Conservation (phyloP, 176 grass and related monocot genomes). For the Canna indica region DNA sequence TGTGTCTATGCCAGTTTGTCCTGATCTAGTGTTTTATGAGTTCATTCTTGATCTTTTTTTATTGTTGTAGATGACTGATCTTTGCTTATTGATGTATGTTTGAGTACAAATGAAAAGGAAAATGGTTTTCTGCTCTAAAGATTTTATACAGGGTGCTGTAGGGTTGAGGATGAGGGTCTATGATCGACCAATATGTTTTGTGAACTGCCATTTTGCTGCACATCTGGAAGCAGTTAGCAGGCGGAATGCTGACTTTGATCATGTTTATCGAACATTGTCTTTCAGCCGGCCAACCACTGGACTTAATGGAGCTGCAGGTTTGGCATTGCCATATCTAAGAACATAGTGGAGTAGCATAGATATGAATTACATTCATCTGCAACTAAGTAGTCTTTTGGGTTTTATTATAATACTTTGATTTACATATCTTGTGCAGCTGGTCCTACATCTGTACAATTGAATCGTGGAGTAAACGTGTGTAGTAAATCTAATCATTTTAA, state of each 20-base stretch:
- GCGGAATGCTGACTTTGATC: constrained; percentile 90
- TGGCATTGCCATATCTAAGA: constrained; percentile 5
- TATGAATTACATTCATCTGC: not conserved
- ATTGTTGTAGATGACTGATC: not conserved
- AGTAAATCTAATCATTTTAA: constrained; percentile 12
- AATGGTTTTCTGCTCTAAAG: not conserved
- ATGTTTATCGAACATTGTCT: constrained; percentile 77
- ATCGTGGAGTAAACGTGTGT: constrained; percentile 84
- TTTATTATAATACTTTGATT: constrained; percentile 28
- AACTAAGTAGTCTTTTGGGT: not conserved
- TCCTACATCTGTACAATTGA: constrained; percentile 92
- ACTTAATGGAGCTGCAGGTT: constrained; percentile 76
- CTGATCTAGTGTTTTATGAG: too few relatives aligned
- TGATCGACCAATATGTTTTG: constrained; percentile 81
- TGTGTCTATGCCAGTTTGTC: too few relatives aligned
- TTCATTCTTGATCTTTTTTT: not conserved
- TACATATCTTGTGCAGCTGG: constrained; percentile 46
- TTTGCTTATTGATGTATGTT: not conserved
- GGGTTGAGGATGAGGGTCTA: constrained; percentile 98
- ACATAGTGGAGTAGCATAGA: not conserved
- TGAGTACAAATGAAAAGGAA: not conserved
- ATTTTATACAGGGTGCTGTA: constrained; percentile 72
- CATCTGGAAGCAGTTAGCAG: constrained; percentile 88
- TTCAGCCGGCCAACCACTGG: constrained; percentile 73
- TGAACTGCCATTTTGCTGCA: constrained; percentile 95